phyloP scores from a whole-genome alignment of 1,139 yeast genomes.

The Candida labiduridarum region DNA sequence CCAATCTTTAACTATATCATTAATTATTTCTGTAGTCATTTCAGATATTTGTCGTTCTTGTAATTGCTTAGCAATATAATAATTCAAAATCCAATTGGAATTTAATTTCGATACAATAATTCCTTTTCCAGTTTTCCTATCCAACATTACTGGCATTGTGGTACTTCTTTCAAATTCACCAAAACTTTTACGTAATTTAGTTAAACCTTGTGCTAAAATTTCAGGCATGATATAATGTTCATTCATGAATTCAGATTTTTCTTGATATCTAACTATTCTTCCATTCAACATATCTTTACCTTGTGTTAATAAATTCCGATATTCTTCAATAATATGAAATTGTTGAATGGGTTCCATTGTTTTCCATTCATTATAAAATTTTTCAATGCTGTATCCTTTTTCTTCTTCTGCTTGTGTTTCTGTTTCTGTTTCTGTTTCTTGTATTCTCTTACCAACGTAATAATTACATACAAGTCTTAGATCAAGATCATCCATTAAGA shows the following conservation, averaged over 20 bases:
- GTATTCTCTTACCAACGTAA: slow-evolving; percentile 7
- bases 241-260: slow-evolving; percentile 14
- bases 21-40: not conserved
- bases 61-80: slow-evolving; percentile 1
- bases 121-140: not conserved
- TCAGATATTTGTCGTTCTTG: too few species aligned
- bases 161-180: not conserved
- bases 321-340: slow-evolving; percentile 27
- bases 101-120: slow-evolving; percentile 2
- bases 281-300: slow-evolving; percentile 40
- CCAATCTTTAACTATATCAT: slow-evolving; percentile 6
- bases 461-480: slow-evolving; percentile 10
- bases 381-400: not conserved
- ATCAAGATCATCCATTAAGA: slow-evolving; percentile 3
- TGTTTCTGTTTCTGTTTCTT: not conserved
- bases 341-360: slow-evolving; percentile 26
- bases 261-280: slow-evolving; percentile 26
- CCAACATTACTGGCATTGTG: slow-evolving; percentile 4
- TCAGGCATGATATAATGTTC: slow-evolving; percentile 2
- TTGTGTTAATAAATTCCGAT: slow-evolving; percentile 25
- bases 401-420: too few species aligned
- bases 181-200: not conserved
- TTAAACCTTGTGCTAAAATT: slow-evolving; percentile 8
- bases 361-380: slow-evolving; percentile 25
- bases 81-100: slow-evolving; percentile 6